Base-by-base conservation (phyloP, 495 filamentous ascomycete genomes). In the Penicillium waksmanii region DNA sequence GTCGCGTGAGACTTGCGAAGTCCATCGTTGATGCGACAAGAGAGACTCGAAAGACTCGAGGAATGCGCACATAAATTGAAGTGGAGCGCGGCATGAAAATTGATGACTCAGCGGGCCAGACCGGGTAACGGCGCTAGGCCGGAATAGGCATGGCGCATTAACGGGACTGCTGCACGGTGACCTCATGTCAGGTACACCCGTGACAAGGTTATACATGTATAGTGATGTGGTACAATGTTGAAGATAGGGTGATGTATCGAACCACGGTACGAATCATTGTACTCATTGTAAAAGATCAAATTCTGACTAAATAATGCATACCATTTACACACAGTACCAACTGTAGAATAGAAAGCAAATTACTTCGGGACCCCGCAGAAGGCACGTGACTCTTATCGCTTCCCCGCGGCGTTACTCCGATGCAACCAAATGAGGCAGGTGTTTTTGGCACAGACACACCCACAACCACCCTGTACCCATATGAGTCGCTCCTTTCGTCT, bases 1-100 rank as follows among this genome's bases (percentile, higher is more conserved):
- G 76, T 19, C 77, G 68, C 18, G 73, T 76, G 4, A 79, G 68
- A 54, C 61, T 65, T 40, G 71, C 66, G 12, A 80, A 62, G 62
- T 75, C 75, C 77, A 78, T 78, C 33, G n/a, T 72, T 52, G 51
- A 55, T 55, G 49, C 33, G 51, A 51, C 50, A 54, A 19, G 17
- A 31, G 38, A 18, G 23, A 40, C 43, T 38, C 23, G 23, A 23
- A 47, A 35, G 11, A 2, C 40, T 40, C 35, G 17, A 58, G 10
- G 46, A 25, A 23, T 25, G 46, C 46, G 46, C 42, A 17, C 34
- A 51, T 18, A 47, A 23, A 33, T 38, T 33, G 15, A 31, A 42
- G 23, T 23, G 27, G 1, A 34, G 6, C 35, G 17, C 44, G 33
- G 56, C 42, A 56, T 52, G 17, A 17, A 47, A 31, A 35, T 5